Evolutionary conservation across 352 stramenopile species (phyloP).

Genomic region (Phytophthora sansomeana): DNA sequence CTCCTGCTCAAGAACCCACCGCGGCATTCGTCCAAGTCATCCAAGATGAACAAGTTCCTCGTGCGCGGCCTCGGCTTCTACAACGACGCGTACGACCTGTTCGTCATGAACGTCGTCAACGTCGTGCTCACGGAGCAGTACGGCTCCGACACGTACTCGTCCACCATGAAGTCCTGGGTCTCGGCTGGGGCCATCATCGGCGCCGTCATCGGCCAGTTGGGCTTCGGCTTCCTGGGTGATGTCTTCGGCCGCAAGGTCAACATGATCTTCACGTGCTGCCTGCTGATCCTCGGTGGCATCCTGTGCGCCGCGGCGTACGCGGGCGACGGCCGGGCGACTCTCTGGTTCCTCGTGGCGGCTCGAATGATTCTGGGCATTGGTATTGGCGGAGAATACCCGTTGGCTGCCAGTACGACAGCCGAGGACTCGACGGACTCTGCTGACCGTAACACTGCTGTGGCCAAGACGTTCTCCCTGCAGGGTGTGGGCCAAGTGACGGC

Average conservation of each 20-base stretch:
- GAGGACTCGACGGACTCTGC: conserved; percentile 60
- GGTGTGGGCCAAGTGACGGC: conserved; percentile 62
- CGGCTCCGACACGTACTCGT: conserved; percentile 9
- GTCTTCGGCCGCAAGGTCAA: conserved; percentile 35
- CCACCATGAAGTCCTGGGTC: conserved; percentile 19
- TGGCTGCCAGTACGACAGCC: conserved; percentile 56
- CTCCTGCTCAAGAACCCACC: background rate
- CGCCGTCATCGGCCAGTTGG: conserved; percentile 25
- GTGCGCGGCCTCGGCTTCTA: conserved; percentile 20
- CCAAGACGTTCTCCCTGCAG: conserved; percentile 71
- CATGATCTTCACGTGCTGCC: conserved; percentile 31
- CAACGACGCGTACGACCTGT: conserved; percentile 16
- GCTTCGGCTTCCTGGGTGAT: conserved; percentile 31
- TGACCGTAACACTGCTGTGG: conserved; percentile 59
- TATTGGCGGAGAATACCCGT: conserved; percentile 44
- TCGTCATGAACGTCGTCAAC: conserved; percentile 23
- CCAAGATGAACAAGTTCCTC: conserved; percentile 16
- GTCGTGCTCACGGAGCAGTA: conserved; percentile 21
- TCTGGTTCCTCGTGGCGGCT: conserved; percentile 30
- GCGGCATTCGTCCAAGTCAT: background rate
- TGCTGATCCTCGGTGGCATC: conserved; percentile 27
- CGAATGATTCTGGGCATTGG: conserved; percentile 29
- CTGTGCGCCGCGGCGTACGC: conserved; percentile 27
- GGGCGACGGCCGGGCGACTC: conserved; percentile 7
- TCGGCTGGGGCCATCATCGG: conserved; percentile 29